Base-by-base conservation (phyloP, 345 rosid genomes). In the Schrenkiella parvula region DNA sequence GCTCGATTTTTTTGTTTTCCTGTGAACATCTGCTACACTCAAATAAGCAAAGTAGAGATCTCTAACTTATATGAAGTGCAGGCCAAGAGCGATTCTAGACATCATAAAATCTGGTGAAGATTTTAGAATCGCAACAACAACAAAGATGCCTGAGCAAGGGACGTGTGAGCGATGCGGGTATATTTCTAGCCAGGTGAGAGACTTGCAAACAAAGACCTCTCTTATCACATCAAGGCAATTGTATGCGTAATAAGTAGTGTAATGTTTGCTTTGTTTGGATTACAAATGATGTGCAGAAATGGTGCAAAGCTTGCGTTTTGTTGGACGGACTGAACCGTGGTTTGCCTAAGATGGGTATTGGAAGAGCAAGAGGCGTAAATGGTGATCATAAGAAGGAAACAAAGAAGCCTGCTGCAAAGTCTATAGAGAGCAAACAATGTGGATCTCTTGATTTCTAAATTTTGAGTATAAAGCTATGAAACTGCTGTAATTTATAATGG, bases 71-170 rank as follows among this genome's bases (percentile, higher is more conserved):
- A 11, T 37, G 18, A 22, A n/a, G 15, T 82, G 80, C 86, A 93
- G 97, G 71, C 98, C 98, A 42, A 83, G 91, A 74, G 97, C 97
- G 41, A 93, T 91, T 65, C 81, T 91, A 17, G 97, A 91, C 80
- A 90, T 88, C 65, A 91, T 91, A 66, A 86, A 83, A 28, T 53
- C 95, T 0, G 97, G 98, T 35, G 98, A 93, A 74, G 76, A 88
- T 71, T 91, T 93, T 58, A 88, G 97, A 81, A 91, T 93, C 41
- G 77, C 96, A 3, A 86, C 91, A 25, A 67, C 82, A 0, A 89
- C 95, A 5, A 93, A 89, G 79, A 91, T 91, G 98, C 97, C 96
- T 19, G 97, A 93, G 83, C 96, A 91, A 82, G 98, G 97, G 34
- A 89, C 83, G 1, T 95, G 99, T 63, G 93, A 89, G 83, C 81